phyloP scores from a whole-genome alignment of 2,329 filamentous ascomycete species.

The Xylaria sp. region DNA sequence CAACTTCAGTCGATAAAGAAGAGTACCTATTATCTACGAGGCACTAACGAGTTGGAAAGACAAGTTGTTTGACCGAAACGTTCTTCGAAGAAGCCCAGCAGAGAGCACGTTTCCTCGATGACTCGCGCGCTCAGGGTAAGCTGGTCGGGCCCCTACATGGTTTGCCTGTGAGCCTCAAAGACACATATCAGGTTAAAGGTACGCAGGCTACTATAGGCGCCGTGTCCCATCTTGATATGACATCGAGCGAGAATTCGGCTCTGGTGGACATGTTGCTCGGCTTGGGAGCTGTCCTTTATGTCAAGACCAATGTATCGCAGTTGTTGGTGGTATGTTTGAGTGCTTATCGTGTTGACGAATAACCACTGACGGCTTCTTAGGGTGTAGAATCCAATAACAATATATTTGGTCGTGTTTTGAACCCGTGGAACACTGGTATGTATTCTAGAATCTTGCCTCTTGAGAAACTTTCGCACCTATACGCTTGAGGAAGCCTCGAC shows the following conservation, averaged over 20 bases:
- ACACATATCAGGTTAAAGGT: conserved; percentile 42
- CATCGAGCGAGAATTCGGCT: conserved; percentile 38
- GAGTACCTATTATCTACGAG: not conserved
- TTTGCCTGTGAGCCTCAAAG: conserved; percentile 63
- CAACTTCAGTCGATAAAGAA: not conserved
- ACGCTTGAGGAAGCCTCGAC: not conserved
- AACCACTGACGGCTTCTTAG: not conserved
- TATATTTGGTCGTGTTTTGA: conserved; percentile 54
- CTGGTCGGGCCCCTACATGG: conserved; percentile 68
- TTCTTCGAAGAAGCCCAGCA: conserved; percentile 57
- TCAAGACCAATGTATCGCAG: conserved; percentile 65
- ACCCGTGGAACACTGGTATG: conserved; percentile 48
- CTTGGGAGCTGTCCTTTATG: conserved; percentile 60
- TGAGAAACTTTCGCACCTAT: not conserved
- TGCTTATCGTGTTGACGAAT: not conserved
- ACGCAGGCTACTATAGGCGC: conserved; percentile 39
- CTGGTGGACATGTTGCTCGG: conserved; percentile 56
- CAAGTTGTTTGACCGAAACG: conserved; percentile 55
- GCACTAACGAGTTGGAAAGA: conserved; percentile 14
- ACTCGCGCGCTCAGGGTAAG: conserved; percentile 43
- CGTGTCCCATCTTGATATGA: conserved; percentile 31
- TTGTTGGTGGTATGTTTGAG: conserved; percentile 55
- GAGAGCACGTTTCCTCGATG: conserved; percentile 55
- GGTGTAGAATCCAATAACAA: conserved; percentile 48
- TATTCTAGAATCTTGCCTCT: not conserved